These are phyloP conservation scores for Dalbergia cultrata DNA, from an alignment of 306 rosid genomes.

Conservation along the genomic window DNA sequence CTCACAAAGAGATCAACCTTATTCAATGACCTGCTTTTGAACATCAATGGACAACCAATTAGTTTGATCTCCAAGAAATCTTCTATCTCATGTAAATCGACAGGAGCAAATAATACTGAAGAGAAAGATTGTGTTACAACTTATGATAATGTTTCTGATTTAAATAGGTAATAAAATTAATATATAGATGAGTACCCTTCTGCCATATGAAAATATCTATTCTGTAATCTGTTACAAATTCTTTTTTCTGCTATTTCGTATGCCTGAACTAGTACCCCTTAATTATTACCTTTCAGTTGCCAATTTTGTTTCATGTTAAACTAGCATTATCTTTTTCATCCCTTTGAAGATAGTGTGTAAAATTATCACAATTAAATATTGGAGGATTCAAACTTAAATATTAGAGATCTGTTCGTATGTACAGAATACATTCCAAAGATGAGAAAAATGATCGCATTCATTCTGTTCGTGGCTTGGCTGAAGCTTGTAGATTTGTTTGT, in stretches of 20 bases:
- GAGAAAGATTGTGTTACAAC: slow-evolving; percentile 64
- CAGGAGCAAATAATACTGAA: slow-evolving; percentile 66
- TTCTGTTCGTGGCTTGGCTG: slow-evolving; percentile 67
- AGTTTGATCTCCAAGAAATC: slow-evolving; percentile 61
- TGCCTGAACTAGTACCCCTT: slow-evolving; percentile 8
- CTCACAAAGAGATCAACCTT: slow-evolving; percentile 49
- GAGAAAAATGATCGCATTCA: slow-evolving; percentile 53
- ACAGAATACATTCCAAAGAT: slow-evolving; percentile 63
- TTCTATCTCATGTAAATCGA: slow-evolving; percentile 61
- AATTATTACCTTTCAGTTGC: slow-evolving; percentile 23
- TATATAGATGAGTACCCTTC: background rate
- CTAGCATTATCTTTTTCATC: slow-evolving; percentile 32
- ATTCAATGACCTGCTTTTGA: slow-evolving; percentile 50
- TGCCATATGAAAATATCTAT: background rate
- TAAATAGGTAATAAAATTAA: slow-evolving; percentile 61
- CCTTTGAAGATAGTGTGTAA: slow-evolving; percentile 22
- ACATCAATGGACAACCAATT: slow-evolving; percentile 54
- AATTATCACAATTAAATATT: slow-evolving; percentile 20
- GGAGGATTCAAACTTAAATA: slow-evolving; percentile 36
- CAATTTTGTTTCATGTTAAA: slow-evolving; percentile 29
- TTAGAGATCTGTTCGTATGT: slow-evolving; percentile 43
- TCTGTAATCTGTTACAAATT: background rate
- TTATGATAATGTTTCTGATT: slow-evolving; percentile 63
- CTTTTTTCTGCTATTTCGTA: slow-evolving; percentile 27
- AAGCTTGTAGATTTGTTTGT: slow-evolving; percentile 75